These are phyloP conservation scores for Bombardia bombarda DNA, from an alignment of 495 filamentous ascomycete species.

Conservation along the genomic window DNA sequence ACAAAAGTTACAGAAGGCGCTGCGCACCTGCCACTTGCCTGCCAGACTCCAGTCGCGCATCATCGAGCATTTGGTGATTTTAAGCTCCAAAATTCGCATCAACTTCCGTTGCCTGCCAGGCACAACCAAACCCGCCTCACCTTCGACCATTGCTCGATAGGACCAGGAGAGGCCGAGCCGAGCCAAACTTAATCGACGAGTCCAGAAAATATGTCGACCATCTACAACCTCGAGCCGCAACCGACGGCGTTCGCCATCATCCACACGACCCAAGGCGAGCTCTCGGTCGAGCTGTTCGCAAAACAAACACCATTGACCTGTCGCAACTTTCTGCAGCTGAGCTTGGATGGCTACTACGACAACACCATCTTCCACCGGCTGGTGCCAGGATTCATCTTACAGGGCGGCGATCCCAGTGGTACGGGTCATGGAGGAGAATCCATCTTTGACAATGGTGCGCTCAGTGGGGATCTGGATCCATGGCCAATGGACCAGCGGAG, in stretches of 20 bases:
- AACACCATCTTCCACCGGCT: constrained; percentile 90
- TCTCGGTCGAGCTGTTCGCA: constrained; percentile 86
- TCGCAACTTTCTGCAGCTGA: constrained; percentile 94
- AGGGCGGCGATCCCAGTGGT: constrained; percentile 78
- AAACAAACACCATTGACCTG: constrained; percentile 85
- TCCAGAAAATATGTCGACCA: constrained; percentile 60
- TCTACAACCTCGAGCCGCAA: constrained; percentile 91
- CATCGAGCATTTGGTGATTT: too few relatives aligned
- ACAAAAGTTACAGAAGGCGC: too few relatives aligned
- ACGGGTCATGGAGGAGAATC: constrained; percentile 87
- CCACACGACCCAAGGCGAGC: constrained; percentile 79
- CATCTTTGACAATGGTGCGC: constrained; percentile 80
- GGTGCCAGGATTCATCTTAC: constrained; percentile 83
- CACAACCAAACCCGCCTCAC: too few relatives aligned
- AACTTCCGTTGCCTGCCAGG: too few relatives aligned
- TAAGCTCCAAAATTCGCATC: too few relatives aligned
- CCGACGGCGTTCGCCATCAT: constrained; percentile 85
- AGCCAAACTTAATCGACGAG: too few relatives aligned
- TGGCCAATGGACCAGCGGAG: constrained; percentile 56
- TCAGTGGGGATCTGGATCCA: constrained; percentile 51
- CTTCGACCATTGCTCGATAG: too few relatives aligned
- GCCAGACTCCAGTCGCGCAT: too few relatives aligned
- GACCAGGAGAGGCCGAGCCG: too few relatives aligned
- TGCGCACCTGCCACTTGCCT: too few relatives aligned
- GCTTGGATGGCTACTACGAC: constrained; percentile 89